Base-by-base conservation (phyloP, 2,329 filamentous ascomycete species). In the Coleophoma eucalyptorum region DNA sequence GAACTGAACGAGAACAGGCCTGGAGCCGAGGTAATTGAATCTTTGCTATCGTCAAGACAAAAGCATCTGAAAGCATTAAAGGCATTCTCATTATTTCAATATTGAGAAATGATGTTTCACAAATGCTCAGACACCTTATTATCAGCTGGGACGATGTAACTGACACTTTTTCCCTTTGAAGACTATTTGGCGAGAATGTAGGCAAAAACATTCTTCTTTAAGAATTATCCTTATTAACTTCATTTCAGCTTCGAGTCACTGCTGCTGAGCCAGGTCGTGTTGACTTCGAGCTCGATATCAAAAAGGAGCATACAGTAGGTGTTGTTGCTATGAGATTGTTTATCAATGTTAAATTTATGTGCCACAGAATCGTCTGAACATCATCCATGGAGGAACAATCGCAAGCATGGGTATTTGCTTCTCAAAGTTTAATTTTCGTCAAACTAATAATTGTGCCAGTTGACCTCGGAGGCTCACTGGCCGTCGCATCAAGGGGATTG, bases 311-410 rank as follows among this genome's bases (percentile, higher is more conserved):
- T 62, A 91, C 87, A 1, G 87, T 90, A 64, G 53, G 76, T 58
- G 18, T 6, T 10, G n/a, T 19, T 18, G 18, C 21, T 43, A 2
- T 21, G 19, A n/a, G 45, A 51, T 44, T 7, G 12, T 20, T 37
- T 8, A 37, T 48, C 43, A 35, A 19, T 48, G 40, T 43, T 16
- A 35, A 38, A 6, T 18, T 38, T 18, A 38, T 26, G 26, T 37
- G 13, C 32, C 3, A 12, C 19, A 91, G 86, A 93, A 93, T 63
- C 84, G 89, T 1, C 73, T 93, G 0, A 79, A 83, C 48, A 91
- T 86, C 34, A 77, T 92, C 26, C 89, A 93, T 61, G 89, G 89
- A 16, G 89, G 89, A 4, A 89, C 88, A 0, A 84, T 93, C 26
- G 89, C 89, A 3, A 88, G 84, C 64, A 84, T 92, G 70, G 63